Percentiles rank a stretch among this genome's conserved stretches.
Conservation (phyloP, 2,329 filamentous ascomycete species). For the Boeremia lycopersici region DNA sequence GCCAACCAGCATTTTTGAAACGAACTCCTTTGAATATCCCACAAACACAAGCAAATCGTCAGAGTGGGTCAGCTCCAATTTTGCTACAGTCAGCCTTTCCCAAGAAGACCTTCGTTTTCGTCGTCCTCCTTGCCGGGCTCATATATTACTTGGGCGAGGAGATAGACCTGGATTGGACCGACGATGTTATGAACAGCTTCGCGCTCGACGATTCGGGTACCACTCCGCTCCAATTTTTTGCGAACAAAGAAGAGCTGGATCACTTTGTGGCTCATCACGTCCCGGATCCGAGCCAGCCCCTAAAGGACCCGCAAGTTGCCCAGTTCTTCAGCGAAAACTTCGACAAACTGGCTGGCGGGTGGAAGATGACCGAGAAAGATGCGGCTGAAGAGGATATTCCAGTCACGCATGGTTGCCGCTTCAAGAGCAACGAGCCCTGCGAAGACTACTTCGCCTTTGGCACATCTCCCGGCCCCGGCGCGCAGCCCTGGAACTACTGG, state of each 20-base stretch:
- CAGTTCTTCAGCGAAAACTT: constrained; percentile 34
- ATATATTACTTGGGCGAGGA: constrained; percentile 36
- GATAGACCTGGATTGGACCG: constrained; percentile 26
- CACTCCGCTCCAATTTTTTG: constrained; percentile 36
- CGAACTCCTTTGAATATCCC: not conserved
- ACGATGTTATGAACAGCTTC: constrained; percentile 27
- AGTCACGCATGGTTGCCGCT: constrained; percentile 40
- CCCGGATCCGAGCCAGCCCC: constrained; percentile 23
- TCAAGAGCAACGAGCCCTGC: constrained; percentile 39
- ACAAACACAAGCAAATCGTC: not conserved
- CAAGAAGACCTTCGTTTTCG: constrained; percentile 37
- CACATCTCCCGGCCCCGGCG: constrained; percentile 36
- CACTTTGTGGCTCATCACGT: constrained; percentile 35
- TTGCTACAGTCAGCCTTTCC: constrained; percentile 40
- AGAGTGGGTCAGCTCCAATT: not conserved
- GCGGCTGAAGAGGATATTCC: constrained; percentile 32
- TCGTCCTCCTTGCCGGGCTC: constrained; percentile 28
- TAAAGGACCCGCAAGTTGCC: constrained; percentile 29
- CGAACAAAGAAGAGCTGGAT: constrained; percentile 34
- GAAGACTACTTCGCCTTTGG: constrained; percentile 43
- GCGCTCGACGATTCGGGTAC: constrained; percentile 17
- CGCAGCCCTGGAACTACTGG: constrained; percentile 46
- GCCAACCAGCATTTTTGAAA: not conserved
- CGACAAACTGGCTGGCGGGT: constrained; percentile 32
- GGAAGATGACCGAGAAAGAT: constrained; percentile 38